Base-by-base conservation (phyloP, 305 asterid genomes). In the Lippia alba region DNA sequence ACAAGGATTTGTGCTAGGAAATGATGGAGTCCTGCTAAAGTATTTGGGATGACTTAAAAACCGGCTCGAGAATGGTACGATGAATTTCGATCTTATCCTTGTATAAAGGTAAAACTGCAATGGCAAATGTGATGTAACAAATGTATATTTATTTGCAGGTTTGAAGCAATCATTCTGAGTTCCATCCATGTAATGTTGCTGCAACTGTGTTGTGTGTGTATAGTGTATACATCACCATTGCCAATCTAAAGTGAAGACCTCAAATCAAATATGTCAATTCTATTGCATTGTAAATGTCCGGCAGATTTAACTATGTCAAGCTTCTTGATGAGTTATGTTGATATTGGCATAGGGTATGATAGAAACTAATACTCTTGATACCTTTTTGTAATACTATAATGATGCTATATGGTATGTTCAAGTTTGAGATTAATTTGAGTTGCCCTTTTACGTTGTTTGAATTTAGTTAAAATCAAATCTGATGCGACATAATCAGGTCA, bases 1-100 rank as follows among this genome's bases (percentile, higher is more conserved):
- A 64, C 90, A 87, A 77, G 96, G 96, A 30, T 89, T 85, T 70
- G 94, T 89, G 80, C 78, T 89, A 12, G 96, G 94, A 41, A 87
- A 87, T 67, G 96, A 89, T 66, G 94, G 96, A 20, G 90, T 89
- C 66, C 75, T 89, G 73, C 81, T 89, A 12, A 87, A 86, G 80
- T 89, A 87, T 78, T 90, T 89, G 39, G 96, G 94, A 51, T 85
- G 85, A 83, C 41, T 36, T 36, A 36, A 3, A 36, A 75, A 49
- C 70, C 70, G 58, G 8, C 32, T 50, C 4, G 56, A 50, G 4
- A 6, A 50, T n/a, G 19, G 56, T 50, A 50, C 30, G 30, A 24
- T 3, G 30, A 24, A 24, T 24, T 24, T 24, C 30, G 3, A 24
- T 24, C 30, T 24, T 24, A 24, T 24, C 30, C 3, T 24, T 24